A percentile compares a stretch with the other conserved stretches of the same genome.
Conservation (phyloP, 176 grass and related monocot species). For the Rhynchospora pubera region DNA sequence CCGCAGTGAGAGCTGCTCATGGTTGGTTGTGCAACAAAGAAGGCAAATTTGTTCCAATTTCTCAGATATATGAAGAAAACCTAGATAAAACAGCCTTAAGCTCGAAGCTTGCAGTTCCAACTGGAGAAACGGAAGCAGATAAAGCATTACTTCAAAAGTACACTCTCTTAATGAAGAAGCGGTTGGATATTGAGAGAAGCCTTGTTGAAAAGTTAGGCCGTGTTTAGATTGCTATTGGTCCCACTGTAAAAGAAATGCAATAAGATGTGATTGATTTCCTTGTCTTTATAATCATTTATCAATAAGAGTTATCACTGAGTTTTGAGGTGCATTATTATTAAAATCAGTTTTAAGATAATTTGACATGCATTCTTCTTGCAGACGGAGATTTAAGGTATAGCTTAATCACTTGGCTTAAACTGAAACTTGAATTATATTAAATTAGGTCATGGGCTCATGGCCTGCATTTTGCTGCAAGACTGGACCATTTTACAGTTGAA, state of each 20-base stretch:
- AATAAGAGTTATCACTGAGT: neutral
- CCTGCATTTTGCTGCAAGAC: no score
- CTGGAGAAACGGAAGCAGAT: slow-evolving; percentile 30
- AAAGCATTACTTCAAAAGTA: slow-evolving; percentile 53
- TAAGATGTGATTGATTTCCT: neutral
- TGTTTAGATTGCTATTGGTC: slow-evolving; percentile 14
- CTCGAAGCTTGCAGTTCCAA: slow-evolving; percentile 42
- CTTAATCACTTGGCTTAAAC: neutral
- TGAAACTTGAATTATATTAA: neutral
- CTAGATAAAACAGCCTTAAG: slow-evolving; percentile 63
- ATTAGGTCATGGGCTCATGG: neutral
- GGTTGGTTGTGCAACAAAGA: slow-evolving; percentile 78
- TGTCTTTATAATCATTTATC: neutral
- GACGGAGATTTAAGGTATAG: neutral
- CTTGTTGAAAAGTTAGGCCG: slow-evolving; percentile 61
- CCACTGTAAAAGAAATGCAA: neutral
- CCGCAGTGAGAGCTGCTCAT: slow-evolving; percentile 77
- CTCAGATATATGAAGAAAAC: slow-evolving; percentile 47
- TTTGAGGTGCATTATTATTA: neutral
- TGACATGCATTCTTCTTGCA: neutral
- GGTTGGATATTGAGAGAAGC: slow-evolving; percentile 69
- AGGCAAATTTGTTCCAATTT: slow-evolving; percentile 66
- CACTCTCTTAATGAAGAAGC: slow-evolving; percentile 57
- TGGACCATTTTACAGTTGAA: no score
- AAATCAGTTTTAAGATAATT: neutral